Base-by-base conservation (phyloP, 345 rosid genomes). In the Aurinia saxatilis region DNA sequence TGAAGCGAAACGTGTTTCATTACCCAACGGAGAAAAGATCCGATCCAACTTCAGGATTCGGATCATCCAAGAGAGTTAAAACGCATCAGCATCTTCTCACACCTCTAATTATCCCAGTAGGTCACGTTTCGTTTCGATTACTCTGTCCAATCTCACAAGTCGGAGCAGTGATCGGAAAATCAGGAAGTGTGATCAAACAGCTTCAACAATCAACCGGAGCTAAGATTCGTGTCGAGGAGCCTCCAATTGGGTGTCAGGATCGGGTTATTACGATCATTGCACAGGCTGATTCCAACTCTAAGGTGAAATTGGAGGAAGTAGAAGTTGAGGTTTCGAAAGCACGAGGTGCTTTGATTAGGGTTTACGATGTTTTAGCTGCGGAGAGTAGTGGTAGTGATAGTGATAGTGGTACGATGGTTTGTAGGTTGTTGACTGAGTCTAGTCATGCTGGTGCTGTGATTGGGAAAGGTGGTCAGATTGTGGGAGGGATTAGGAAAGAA, bases 121-220 rank as follows among this genome's bases (percentile, higher is more conserved):
- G 85, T 1, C 86, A 86, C 72, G 88, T 73, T 10, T 63, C 78
- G 18, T 86, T 91, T 73, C 87, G 95, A 29, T 74, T 88, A 47
- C 85, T 88, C 12, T 86, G 92, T 53, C 88, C 83, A 54, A 60
- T 76, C 10, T 83, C 92, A 0, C 83, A 84, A 10, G 76, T 91
- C 40, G 96, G 96, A 2, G 95, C 96, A 30, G 77, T 91, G 39
- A 91, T 91, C 13, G 98, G 98, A 0, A 91, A 83, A 80, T 79
- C 92, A 9, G 98, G 98, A 13, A 72, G 29, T 59, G 71, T 86
- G 38, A 84, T 91, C 80, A 91, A 88, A 75, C 85, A 81, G 68
- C 88, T 91, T 5, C 95, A 86, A 71, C 86, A 78, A 55, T 67
- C 73, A 46, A 88, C 87, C 17, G 90, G 87, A 15, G 80, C 90